phyloP scores from a whole-genome alignment of 331 rosid genomes.

The Arachis monticola region DNA sequence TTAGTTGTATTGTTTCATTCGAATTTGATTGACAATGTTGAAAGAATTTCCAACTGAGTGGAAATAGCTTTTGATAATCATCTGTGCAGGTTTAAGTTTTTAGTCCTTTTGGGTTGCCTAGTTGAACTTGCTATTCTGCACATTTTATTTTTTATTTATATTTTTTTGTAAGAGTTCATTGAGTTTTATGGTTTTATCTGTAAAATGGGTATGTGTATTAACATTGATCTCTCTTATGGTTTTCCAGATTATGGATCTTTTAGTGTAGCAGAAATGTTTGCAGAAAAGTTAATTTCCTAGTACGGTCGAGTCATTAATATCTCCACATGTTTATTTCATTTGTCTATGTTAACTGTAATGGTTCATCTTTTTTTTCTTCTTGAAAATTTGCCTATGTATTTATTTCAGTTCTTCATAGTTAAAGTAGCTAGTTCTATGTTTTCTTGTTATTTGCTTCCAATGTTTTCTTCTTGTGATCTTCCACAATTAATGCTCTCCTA shows the following conservation, averaged over 20 bases:
- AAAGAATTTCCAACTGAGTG: too few relatives aligned
- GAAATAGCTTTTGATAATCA: too few relatives aligned
- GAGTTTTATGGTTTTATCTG: too few relatives aligned
- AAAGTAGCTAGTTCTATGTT: too few relatives aligned
- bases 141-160: background rate
- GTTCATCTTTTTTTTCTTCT: background rate
- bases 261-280: slow-evolving; percentile 51
- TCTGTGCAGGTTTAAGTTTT: background rate
- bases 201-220: background rate
- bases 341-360: background rate
- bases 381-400: too few relatives aligned
- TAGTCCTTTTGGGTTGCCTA: background rate
- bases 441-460: too few relatives aligned
- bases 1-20: too few relatives aligned
- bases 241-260: slow-evolving; percentile 69
- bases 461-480: too few relatives aligned
- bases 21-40: too few relatives aligned
- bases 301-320: background rate
- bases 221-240: slow-evolving; percentile 19
- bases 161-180: background rate
- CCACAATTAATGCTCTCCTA: too few relatives aligned
- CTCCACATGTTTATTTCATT: background rate
- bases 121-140: background rate
- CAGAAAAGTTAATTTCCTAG: slow-evolving; percentile 39
- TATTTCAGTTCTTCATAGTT: too few relatives aligned